Conservation (phyloP, 306 rosid genomes). For the Prosopis cineraria region DNA sequence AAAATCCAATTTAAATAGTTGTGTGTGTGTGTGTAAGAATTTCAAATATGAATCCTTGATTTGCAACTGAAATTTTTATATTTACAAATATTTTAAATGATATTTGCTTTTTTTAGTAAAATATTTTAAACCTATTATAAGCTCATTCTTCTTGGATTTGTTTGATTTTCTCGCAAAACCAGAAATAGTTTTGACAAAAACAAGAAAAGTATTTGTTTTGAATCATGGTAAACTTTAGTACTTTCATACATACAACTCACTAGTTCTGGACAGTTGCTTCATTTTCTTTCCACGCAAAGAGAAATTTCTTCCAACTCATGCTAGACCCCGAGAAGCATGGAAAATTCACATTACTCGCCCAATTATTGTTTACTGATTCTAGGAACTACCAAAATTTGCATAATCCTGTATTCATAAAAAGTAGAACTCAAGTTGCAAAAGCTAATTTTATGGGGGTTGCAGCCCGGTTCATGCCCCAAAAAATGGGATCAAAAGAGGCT, state of each 20-base stretch:
- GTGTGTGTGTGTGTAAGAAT: too few relatives aligned
- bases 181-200: background rate
- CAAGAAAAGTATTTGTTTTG: background rate
- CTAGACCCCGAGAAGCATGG: background rate
- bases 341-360: slow-evolving; percentile 3
- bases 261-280: background rate
- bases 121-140: too few relatives aligned
- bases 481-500: background rate
- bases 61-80: background rate
- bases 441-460: background rate
- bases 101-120: too few relatives aligned
- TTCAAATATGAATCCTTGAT: too few relatives aligned
- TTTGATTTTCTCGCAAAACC: background rate
- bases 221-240: background rate
- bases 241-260: background rate
- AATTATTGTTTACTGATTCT: slow-evolving; percentile 12
- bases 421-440: background rate
- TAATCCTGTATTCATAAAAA: background rate
- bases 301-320: slow-evolving; percentile 13
- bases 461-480: background rate
- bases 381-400: slow-evolving; percentile 1
- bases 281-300: background rate
- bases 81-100: too few relatives aligned
- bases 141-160: background rate
- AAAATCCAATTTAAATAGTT: too few relatives aligned